Percentiles rank a stretch among this genome's conserved stretches.
Evolutionary conservation across 305 asterid genomes (phyloP).

Genomic region (Solanum hybrid): DNA sequence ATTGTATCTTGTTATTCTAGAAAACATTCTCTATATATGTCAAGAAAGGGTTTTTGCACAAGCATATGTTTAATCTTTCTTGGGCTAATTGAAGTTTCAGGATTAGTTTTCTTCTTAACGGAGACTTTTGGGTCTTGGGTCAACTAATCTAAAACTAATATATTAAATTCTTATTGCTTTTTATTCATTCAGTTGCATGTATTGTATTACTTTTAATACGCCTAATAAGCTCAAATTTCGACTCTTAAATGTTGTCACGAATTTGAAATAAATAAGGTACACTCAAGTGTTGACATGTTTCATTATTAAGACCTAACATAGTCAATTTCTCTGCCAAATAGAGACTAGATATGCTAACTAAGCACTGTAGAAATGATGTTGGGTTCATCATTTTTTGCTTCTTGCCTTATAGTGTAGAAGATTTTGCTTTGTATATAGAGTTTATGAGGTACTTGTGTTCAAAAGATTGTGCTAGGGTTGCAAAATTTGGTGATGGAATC

Average conservation of each 20-base stretch:
- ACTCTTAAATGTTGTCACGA: no score
- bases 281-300: not conserved
- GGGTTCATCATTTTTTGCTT: slow-evolving; percentile 70
- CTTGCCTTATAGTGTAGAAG: slow-evolving; percentile 77
- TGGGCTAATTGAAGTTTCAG: not conserved
- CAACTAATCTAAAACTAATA: not conserved
- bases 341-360: slow-evolving; percentile 67
- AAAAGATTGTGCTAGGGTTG: slow-evolving; percentile 80
- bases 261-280: not conserved
- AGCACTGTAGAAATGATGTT: slow-evolving; percentile 65
- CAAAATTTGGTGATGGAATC: slow-evolving; percentile 77
- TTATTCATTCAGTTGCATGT: not conserved
- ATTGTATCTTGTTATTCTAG: no score
- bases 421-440: slow-evolving; percentile 86
- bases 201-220: not conserved
- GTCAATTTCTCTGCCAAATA: slow-evolving; percentile 7
- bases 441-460: slow-evolving; percentile 68
- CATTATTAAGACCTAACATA: not conserved
- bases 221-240: no score
- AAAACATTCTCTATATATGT: no score
- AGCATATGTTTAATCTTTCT: not conserved
- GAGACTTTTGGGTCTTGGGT: not conserved
- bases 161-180: not conserved
- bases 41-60: not conserved
- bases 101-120: not conserved